Conservation (phyloP, 2,329 filamentous ascomycete species). For the Neonectria punicea region DNA sequence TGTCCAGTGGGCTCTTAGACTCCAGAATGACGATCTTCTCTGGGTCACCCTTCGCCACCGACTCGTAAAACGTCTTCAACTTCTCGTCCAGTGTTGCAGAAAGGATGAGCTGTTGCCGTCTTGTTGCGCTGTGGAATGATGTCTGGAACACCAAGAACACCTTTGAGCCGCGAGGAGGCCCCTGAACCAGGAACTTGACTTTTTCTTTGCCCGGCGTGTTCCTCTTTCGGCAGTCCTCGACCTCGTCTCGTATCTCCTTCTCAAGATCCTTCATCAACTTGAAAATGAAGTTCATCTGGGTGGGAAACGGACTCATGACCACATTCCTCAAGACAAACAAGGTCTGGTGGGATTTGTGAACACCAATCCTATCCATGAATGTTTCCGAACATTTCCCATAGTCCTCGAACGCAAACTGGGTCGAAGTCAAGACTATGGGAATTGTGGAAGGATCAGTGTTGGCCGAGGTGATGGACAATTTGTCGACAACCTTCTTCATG, state of each 20-base stretch:
- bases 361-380: conserved; percentile 55
- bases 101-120: conserved; percentile 51
- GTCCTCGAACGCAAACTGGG: conserved; percentile 51
- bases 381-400: conserved; percentile 54
- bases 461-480: conserved; percentile 53
- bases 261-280: conserved; percentile 49
- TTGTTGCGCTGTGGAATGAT: conserved; percentile 48
- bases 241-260: conserved; percentile 44
- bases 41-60: background rate
- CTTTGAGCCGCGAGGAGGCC: conserved; percentile 47
- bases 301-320: conserved; percentile 58
- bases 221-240: conserved; percentile 46
- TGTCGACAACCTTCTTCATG: conserved; percentile 56
- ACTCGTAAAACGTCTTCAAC: conserved; percentile 4
- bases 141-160: conserved; percentile 53
- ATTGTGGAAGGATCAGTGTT: conserved; percentile 53
- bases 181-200: conserved; percentile 53
- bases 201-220: conserved; percentile 48
- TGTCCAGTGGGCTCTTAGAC: background rate
- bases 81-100: conserved; percentile 23
- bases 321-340: conserved; percentile 59
- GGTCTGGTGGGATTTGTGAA: conserved; percentile 47
- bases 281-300: conserved; percentile 52
- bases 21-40: conserved; percentile 33
- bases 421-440: conserved; percentile 58